Evolutionary conservation across 1,139 yeast genomes (phyloP).

Genomic region (Pichia sp.): DNA sequence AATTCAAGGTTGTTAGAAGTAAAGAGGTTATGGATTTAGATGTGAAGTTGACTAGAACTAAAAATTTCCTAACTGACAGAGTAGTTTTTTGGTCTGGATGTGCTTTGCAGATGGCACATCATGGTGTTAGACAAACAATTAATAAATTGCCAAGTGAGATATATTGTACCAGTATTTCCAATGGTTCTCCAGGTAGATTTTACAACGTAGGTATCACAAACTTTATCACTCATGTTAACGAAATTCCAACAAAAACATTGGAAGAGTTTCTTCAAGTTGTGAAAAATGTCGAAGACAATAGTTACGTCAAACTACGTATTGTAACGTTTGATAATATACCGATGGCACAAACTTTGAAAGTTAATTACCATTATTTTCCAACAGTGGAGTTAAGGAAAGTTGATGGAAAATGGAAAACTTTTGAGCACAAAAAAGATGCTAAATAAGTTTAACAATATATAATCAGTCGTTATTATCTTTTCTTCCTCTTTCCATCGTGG

Average conservation of each 20-base stretch:
- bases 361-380: constrained; percentile 88
- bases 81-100: constrained; percentile 81
- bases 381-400: constrained; percentile 45
- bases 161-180: constrained; percentile 62
- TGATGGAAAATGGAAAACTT: constrained; percentile 14
- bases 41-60: constrained; percentile 58
- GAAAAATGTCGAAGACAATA: constrained; percentile 54
- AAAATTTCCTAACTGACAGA: constrained; percentile 54
- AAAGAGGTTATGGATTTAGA: constrained; percentile 46
- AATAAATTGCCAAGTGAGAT: constrained; percentile 74
- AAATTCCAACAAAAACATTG: constrained; percentile 60
- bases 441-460: no score
- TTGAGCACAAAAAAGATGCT: not conserved
- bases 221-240: constrained; percentile 86
- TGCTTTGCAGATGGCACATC: constrained; percentile 58
- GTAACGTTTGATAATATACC: constrained; percentile 85
- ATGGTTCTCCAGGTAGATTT: constrained; percentile 82
- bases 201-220: constrained; percentile 75
- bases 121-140: constrained; percentile 70
- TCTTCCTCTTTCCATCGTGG: no score
- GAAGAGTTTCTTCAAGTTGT: constrained; percentile 59
- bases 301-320: constrained; percentile 72
- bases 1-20: constrained; percentile 60
- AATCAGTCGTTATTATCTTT: no score
- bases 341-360: constrained; percentile 75